A percentile compares a stretch with the other conserved stretches of the same genome.
Evolutionary conservation across 345 rosid genomes (phyloP).

Genomic region (Syzygium aromaticum): DNA sequence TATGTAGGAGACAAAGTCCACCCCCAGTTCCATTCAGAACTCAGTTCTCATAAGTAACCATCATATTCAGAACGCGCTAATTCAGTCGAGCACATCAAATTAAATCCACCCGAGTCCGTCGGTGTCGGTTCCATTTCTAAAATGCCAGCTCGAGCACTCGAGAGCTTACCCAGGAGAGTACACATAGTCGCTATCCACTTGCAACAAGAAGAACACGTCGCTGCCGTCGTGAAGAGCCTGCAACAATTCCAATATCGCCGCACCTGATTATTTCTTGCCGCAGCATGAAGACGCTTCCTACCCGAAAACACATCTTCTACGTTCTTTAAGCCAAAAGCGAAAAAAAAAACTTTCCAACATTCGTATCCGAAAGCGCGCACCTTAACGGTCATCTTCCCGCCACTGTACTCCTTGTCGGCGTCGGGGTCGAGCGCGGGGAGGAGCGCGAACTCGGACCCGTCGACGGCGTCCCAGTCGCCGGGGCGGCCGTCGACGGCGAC

Average conservation of each 20-base stretch:
- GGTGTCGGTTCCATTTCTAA: background rate
- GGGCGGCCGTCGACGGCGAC: constrained; percentile 80
- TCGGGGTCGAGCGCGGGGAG: constrained; percentile 91
- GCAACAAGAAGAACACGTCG: constrained; percentile 67
- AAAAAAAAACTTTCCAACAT: background rate
- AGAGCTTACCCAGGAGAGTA: constrained; percentile 62
- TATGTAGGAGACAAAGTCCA: background rate
- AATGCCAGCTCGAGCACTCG: background rate
- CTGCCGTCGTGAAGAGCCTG: constrained; percentile 96
- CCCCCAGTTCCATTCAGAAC: background rate
- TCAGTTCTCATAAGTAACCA: background rate
- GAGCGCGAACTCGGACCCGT: constrained; percentile 72
- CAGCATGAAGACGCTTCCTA: background rate
- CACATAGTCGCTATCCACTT: constrained; percentile 83
- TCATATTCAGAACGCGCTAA: background rate
- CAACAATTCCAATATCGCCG: background rate
- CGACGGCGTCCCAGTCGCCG: constrained; percentile 81
- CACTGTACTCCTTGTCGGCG: constrained; percentile 59
- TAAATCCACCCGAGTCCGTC: background rate
- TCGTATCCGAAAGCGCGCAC: constrained; percentile 13
- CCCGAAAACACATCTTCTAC: background rate
- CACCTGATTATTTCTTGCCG: background rate
- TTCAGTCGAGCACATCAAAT: background rate
- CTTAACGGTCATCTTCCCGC: constrained; percentile 87
- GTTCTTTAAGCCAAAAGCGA: background rate